A percentile compares a stretch with the other conserved stretches of the same genome.
phyloP scores from a whole-genome alignment of 768 basidiomycete genomes.

The Russula virescens region DNA sequence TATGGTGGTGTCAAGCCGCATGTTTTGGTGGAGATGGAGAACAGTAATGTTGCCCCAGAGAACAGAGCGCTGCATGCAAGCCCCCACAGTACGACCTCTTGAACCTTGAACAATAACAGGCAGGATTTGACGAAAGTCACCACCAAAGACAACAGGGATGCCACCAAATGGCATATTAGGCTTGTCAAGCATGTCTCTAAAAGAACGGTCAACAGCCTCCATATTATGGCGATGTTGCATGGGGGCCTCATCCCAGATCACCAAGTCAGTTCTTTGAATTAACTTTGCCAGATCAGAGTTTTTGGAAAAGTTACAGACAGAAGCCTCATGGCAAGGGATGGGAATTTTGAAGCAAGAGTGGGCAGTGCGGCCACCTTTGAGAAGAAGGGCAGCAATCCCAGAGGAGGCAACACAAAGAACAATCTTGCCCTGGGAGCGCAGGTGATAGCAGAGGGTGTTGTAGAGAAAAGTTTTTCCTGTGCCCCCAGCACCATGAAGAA shows the following conservation, averaged over 20 bases:
- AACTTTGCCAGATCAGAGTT: background rate
- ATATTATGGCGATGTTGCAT: background rate
- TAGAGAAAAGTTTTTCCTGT: conserved; percentile 44
- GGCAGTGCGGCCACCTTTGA: conserved; percentile 41
- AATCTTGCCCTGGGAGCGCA: background rate
- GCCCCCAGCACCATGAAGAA: conserved; percentile 41
- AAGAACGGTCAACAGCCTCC: background rate
- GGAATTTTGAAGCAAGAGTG: conserved; percentile 48
- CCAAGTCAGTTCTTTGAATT: background rate
- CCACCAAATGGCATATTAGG: conserved; percentile 2
- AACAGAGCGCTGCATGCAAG: too few species aligned
- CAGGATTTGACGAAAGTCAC: background rate
- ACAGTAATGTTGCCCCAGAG: too few species aligned
- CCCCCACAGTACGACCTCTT: too few species aligned
- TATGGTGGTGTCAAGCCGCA: too few species aligned
- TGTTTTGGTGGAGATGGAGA: too few species aligned
- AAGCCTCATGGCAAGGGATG: conserved; percentile 27
- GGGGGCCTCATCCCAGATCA: background rate
- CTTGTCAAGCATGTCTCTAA: background rate
- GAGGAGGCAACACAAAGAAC: conserved; percentile 47
- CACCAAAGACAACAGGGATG: background rate
- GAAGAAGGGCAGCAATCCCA: conserved; percentile 42
- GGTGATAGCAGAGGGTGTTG: conserved; percentile 27
- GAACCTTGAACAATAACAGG: background rate
- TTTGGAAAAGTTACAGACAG: background rate